Conservation (phyloP, 495 filamentous ascomycete species). For the Cudoniella acicularis region DNA sequence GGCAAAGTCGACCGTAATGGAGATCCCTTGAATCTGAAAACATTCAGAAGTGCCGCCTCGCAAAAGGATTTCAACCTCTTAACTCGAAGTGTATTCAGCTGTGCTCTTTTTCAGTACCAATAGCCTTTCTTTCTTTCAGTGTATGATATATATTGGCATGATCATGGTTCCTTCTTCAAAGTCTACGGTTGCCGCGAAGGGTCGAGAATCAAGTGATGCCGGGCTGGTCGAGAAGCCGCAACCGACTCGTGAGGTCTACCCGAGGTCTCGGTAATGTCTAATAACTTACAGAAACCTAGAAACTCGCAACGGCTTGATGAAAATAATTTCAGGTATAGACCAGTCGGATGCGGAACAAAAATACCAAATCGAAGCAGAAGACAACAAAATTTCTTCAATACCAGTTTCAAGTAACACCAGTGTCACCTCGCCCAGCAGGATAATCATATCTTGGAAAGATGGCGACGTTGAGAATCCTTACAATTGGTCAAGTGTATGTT, state of each 20-base stretch:
- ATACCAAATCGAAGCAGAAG: constrained; percentile 35
- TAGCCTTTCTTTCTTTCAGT: background rate
- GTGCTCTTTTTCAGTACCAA: background rate
- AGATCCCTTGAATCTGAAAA: background rate
- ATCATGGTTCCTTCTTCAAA: background rate
- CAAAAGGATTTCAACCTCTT: background rate
- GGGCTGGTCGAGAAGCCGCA: constrained; percentile 6
- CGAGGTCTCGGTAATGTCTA: constrained; percentile 1
- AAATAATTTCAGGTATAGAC: constrained; percentile 33
- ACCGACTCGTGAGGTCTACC: constrained; percentile 5
- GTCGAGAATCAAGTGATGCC: constrained; percentile 4
- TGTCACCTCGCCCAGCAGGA: constrained; percentile 26
- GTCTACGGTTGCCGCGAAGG: background rate
- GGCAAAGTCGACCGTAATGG: background rate
- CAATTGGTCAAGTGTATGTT: constrained; percentile 47
- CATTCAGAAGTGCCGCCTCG: background rate
- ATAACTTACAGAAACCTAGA: constrained; percentile 1
- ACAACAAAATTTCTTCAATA: constrained; percentile 23
- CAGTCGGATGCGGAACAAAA: constrained; percentile 30
- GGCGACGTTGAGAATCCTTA: constrained; percentile 52
- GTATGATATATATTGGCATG: background rate
- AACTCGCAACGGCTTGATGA: constrained; percentile 7
- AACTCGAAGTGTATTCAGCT: background rate
- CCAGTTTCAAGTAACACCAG: constrained; percentile 19
- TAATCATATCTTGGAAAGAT: constrained; percentile 44